Percentiles rank a stretch among this genome's conserved stretches.
Evolutionary conservation across 1,139 yeast species (phyloP).

Genomic region (Yamadazyma spencermartinsiae): DNA sequence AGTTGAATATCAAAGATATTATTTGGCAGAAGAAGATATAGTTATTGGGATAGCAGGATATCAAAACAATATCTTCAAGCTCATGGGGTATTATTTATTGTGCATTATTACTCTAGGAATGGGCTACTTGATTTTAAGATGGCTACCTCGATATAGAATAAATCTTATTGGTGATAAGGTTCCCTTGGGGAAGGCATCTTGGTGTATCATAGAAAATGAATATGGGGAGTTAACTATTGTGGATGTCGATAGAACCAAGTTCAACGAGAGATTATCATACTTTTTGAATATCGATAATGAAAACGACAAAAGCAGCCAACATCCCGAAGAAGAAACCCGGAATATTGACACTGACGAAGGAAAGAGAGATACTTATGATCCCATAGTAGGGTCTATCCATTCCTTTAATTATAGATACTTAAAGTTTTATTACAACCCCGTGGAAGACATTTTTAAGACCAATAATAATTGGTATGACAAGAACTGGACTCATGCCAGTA

Average conservation of each 20-base stretch:
- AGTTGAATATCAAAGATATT: slow-evolving; percentile 70
- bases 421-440: slow-evolving; percentile 78
- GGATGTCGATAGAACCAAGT: slow-evolving; percentile 56
- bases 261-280: slow-evolving; percentile 70
- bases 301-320: slow-evolving; percentile 4
- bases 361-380: slow-evolving; percentile 39
- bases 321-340: background rate
- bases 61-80: slow-evolving; percentile 49
- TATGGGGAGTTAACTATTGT: slow-evolving; percentile 78
- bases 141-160: slow-evolving; percentile 82
- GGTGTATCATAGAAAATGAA: slow-evolving; percentile 94
- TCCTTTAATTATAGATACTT: slow-evolving; percentile 81
- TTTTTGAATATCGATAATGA: slow-evolving; percentile 45
- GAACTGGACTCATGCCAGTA: slow-evolving; percentile 64
- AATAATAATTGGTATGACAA: slow-evolving; percentile 85
- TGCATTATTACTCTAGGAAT: slow-evolving; percentile 68
- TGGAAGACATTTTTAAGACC: slow-evolving; percentile 81
- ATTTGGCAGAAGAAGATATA: slow-evolving; percentile 92
- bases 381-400: slow-evolving; percentile 67
- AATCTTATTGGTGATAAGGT: slow-evolving; percentile 63
- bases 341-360: slow-evolving; percentile 12
- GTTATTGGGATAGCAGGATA: slow-evolving; percentile 95
- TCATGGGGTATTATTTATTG: slow-evolving; percentile 49
- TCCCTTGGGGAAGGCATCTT: slow-evolving; percentile 80
- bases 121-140: slow-evolving; percentile 69